Base-by-base conservation (phyloP, 1,284 basidiomycete species). In the Rhodotorula mucilaginosa region DNA sequence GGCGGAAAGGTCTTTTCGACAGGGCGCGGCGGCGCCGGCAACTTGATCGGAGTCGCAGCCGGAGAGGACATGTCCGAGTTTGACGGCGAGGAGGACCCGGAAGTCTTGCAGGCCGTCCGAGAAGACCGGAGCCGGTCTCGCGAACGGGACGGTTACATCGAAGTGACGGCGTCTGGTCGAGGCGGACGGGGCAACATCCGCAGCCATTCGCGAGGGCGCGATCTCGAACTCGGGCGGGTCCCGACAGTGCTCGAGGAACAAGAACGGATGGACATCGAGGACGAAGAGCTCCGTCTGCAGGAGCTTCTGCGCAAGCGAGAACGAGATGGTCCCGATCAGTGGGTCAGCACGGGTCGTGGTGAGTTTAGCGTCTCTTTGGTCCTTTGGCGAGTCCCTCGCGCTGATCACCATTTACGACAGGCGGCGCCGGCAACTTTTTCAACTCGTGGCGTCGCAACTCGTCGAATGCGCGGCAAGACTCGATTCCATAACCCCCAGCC, bases 161-260 rank as follows among this genome's bases (percentile, higher is more conserved):
- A 73, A 10, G 52, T 67, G 2, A 34, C 52, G 15, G 44, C 65
- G 44, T 68, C 63, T 29, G 71, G 71, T 21, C 58, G 71, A 10
- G 71, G 71, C 18, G 71, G 71, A 26, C 47, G 68, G 5, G 71
- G 71, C 29, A 73, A 73, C 68, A 73, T 73, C 56, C 51, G 71
- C 46, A 70, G 68, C 29, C 39, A 47, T 44, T 67, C 65, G 18
- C 46, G 68, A n/a, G 47, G 31, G 16, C 54, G 68, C 13, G 71
- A 73, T 39, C 59, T 70, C 49, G 68, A 73, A 44, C 34, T 67
- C 19, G 71, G 67, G 16, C 31, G 71, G 52, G 71, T 72, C 2
- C 68, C 71, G 39, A 72, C 71, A 4, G 71, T 73, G 1, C 44
- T 65, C 2, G 71, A 73, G 63, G 71, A 70, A 56, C 68, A 73